Percentiles rank a stretch among this genome's conserved stretches.
phyloP scores from a whole-genome alignment of 331 rosid genomes.

The Pyracantha coccinea region DNA sequence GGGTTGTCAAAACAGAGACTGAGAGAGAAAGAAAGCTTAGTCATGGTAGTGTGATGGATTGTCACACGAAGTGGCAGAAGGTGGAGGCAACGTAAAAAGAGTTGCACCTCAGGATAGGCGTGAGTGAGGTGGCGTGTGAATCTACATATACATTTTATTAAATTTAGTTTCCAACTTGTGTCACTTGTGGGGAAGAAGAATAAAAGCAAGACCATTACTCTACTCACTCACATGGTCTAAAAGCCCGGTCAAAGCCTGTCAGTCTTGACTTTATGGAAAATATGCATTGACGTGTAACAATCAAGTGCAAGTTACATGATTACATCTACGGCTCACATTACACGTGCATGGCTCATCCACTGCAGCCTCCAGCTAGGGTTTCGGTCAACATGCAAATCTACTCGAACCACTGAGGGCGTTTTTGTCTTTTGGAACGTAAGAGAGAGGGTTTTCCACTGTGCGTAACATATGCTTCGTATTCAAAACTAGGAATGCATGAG shows the following conservation, averaged over 20 bases:
- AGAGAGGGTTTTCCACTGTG: neutral
- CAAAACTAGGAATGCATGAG: slow-evolving; percentile 17
- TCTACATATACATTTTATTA: neutral
- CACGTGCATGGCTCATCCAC: slow-evolving; percentile 22
- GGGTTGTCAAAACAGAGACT: neutral
- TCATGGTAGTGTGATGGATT: neutral
- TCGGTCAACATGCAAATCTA: neutral
- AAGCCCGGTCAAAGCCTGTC: slow-evolving; percentile 11
- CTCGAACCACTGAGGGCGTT: neutral
- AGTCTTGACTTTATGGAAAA: slow-evolving; percentile 1
- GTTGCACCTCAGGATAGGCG: slow-evolving; percentile 15
- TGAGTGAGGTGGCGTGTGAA: slow-evolving; percentile 44
- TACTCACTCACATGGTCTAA: neutral
- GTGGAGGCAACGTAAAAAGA: slow-evolving; percentile 12
- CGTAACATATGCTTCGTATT: neutral
- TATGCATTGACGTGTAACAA: slow-evolving; percentile 12
- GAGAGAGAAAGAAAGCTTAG: neutral
- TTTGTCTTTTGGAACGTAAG: neutral
- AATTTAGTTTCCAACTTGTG: neutral
- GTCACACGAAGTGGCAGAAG: neutral
- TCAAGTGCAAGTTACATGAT: neutral
- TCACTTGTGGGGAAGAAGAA: neutral
- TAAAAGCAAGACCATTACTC: neutral
- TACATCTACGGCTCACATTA: slow-evolving; percentile 3
- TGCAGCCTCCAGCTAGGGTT: neutral